Base-by-base conservation (phyloP, 2,329 filamentous ascomycete genomes). In the Colletotrichum sp. region DNA sequence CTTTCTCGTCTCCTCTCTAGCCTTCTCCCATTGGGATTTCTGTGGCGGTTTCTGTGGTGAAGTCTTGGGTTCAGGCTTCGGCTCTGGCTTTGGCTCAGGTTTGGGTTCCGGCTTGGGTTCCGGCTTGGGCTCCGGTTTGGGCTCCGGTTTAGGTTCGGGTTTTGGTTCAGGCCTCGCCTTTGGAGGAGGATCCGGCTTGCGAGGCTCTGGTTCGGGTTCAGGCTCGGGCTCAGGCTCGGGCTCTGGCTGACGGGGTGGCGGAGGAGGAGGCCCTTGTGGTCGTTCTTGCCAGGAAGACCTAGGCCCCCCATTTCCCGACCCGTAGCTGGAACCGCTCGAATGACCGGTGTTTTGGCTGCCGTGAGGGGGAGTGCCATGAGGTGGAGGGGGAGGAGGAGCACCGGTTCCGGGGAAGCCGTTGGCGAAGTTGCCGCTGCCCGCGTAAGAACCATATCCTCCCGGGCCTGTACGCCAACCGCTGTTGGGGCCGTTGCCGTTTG, bases 1-100 rank as follows among this genome's bases (percentile, higher is more conserved):
- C 74, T 87, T 90, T 59, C 90, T 87, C 24, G 90, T 93, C 78
- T 94, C 93, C 80, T 95, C 93, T 70, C 93, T 88, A 15, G 82
- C 69, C 66, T 78, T 80, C 66, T 81, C 80, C 76, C 79, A 79
- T 26, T 80, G 76, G 16, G 72, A 76, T 65, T 80, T 80, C n/a
- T 76, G 78, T 65, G 76, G 24, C 77, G 44, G 44, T 21, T 52
- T 52, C 44, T 52, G 44, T 52, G 44, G 44, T 52, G 44, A 52
- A 52, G 77, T 63, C 69, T 77, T 79, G 62, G 72, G 79, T 34
- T 77, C 80, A 32, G 81, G 78, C 79, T 65, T 44, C 60, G 75
- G 78, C 65, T 76, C 76, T 52, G 72, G 76, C 16, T 73, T 74
- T 49, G 76, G 32, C 78, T 77, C 67, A 77, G 64, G 34, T 6